Evolutionary conservation across 2,329 filamentous ascomycete genomes (phyloP), one percentile per base, ranked within the genome.

Genomic region (Cladophialophora carrionii): DNA sequence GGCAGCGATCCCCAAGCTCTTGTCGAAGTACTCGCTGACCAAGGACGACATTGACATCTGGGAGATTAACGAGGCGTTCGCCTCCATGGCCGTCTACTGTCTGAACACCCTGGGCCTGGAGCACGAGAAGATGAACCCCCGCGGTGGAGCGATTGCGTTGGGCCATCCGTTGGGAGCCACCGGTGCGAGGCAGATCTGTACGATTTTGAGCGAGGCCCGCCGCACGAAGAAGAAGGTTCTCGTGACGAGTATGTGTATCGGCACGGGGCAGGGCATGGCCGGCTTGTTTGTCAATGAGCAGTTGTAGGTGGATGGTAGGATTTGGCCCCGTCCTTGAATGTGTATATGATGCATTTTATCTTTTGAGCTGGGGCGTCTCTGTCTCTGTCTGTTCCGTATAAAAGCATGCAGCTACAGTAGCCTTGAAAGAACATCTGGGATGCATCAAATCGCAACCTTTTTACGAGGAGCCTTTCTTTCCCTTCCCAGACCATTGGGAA

Each of bases 31-130:
- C 84, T 87, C 89, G 78, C 79, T 99, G 67, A 86, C 84, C 26
- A 82, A 96, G 61, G 85, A 89, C 65, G 95, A 98, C 73, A 86
- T 95, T 68, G 95, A 99, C 75, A 85, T 98, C 41, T 84, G 94
- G 72, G 95, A 98, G 84, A 80, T 99, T 75, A 99, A 99, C 82
- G 95, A 99, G 84, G 95, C 95, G 1, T 99, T 99, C 74, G 94
- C 93, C 24, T 95, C 90, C 59, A 98, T 98, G 95, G 93, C 92
- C 1, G 93, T 97, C 32, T 98, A 97, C 85, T 96, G 92, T 80
- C 81, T 90, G 62, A 84, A 92, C 73, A 86, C 94, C 78, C 73
- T 82, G 9, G 73, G 86, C 74, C 61, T 87, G 77, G 84, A 88
- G 68, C 80, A 86, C 59, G 87, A 86, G 20, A 89, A 86, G 79